Percentiles rank a stretch among this genome's conserved stretches.
Conservation (phyloP, 1,139 yeast species). For the Geotrichum fermentans region DNA sequence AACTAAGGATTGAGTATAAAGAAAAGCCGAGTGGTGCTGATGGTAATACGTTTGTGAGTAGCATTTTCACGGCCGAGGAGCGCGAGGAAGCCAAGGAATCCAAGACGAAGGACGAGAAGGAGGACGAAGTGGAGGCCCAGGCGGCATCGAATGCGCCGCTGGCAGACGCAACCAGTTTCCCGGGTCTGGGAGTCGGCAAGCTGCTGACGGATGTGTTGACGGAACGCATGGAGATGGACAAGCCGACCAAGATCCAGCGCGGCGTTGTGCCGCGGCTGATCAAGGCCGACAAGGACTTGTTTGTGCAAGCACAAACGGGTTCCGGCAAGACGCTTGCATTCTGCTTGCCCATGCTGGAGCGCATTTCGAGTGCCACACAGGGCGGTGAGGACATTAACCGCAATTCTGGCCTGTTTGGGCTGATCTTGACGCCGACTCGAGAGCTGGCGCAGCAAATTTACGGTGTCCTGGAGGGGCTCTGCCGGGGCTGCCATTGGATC, state of each 20-base stretch:
- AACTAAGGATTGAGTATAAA: slow-evolving; percentile 20
- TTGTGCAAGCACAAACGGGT: slow-evolving; percentile 93
- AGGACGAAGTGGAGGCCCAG: slow-evolving; percentile 25
- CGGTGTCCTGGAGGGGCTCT: slow-evolving; percentile 64
- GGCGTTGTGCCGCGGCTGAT: slow-evolving; percentile 70
- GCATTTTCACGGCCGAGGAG: slow-evolving; percentile 72
- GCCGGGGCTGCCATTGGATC: slow-evolving; percentile 65
- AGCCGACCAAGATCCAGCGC: slow-evolving; percentile 85
- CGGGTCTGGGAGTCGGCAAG: slow-evolving; percentile 63
- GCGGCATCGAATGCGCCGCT: slow-evolving; percentile 73
- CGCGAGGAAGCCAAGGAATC: slow-evolving; percentile 29
- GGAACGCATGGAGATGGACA: slow-evolving; percentile 52
- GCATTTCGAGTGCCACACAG: slow-evolving; percentile 37
- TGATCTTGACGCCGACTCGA: slow-evolving; percentile 86
- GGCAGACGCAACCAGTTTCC: slow-evolving; percentile 59
- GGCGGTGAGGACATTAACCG: slow-evolving; percentile 43
- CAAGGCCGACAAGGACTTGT: slow-evolving; percentile 53
- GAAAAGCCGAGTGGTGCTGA: slow-evolving; percentile 24
- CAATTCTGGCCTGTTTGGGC: slow-evolving; percentile 80
- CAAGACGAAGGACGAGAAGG: slow-evolving; percentile 10
- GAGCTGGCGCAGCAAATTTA: slow-evolving; percentile 92
- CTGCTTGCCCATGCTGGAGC: slow-evolving; percentile 72
- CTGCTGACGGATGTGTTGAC: slow-evolving; percentile 52
- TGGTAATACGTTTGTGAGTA: slow-evolving; percentile 64
- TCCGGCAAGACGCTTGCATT: slow-evolving; percentile 91